These are phyloP conservation scores for Penicillium occitanis DNA, from an alignment of 2,329 filamentous ascomycete species.

Conservation along the genomic window DNA sequence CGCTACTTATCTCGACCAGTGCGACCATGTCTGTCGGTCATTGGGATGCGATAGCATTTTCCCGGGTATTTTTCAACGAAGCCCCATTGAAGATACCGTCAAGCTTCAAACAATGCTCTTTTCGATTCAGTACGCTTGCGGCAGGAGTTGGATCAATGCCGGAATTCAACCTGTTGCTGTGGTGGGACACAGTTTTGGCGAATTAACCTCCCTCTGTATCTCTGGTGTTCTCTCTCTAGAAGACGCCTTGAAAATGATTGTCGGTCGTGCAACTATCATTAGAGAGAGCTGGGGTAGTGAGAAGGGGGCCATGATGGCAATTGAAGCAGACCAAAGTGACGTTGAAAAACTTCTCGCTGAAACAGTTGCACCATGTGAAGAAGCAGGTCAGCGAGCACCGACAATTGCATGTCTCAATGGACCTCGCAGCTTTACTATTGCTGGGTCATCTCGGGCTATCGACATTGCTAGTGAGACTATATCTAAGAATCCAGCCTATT, in stretches of 20 bases:
- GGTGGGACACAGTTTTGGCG: slow-evolving; percentile 43
- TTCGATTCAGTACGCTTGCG: slow-evolving; percentile 40
- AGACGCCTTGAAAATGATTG: slow-evolving; percentile 34
- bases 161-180: slow-evolving; percentile 36
- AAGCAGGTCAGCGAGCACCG: slow-evolving; percentile 11
- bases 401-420: slow-evolving; percentile 42
- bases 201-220: slow-evolving; percentile 39
- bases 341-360: slow-evolving; percentile 25
- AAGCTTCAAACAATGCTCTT: slow-evolving; percentile 41
- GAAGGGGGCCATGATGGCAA: slow-evolving; percentile 37
- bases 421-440: slow-evolving; percentile 23
- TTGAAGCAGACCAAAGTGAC: slow-evolving; percentile 30
- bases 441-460: slow-evolving; percentile 23
- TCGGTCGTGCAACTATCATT: slow-evolving; percentile 34
- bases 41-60: slow-evolving; percentile 36
- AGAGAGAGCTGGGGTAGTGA: slow-evolving; percentile 31
- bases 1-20: slow-evolving; percentile 36
- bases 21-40: slow-evolving; percentile 30
- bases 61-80: slow-evolving; percentile 32
- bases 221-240: slow-evolving; percentile 32
- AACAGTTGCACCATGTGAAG: slow-evolving; percentile 13
- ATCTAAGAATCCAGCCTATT: slow-evolving; percentile 5
- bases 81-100: slow-evolving; percentile 25
- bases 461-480: slow-evolving; percentile 33
- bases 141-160: slow-evolving; percentile 41